Conservation (phyloP, 495 filamentous ascomycete genomes). For the Hapsidospora chrysogenum region DNA sequence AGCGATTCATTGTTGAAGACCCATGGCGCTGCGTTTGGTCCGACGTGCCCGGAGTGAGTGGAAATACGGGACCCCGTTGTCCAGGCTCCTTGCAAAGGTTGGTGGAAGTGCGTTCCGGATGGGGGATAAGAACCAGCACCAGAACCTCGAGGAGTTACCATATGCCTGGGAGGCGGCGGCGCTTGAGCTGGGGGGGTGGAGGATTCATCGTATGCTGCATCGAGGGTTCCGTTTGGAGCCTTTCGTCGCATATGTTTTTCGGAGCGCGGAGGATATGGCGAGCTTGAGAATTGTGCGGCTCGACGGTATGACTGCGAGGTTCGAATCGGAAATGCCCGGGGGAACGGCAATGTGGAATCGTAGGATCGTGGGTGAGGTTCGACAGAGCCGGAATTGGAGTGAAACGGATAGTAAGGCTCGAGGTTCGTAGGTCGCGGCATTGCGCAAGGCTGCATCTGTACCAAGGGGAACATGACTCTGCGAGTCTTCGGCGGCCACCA, state of each 20-base stretch:
- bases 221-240: conserved; percentile 83
- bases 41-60: not conserved
- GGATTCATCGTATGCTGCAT: conserved; percentile 86
- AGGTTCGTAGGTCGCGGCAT: not conserved
- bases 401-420: not conserved
- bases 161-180: conserved; percentile 72
- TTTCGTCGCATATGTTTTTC: conserved; percentile 85
- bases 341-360: conserved; percentile 1
- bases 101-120: not conserved
- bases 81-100: not conserved
- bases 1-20: not conserved
- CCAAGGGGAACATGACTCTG: conserved; percentile 3
- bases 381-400: not conserved
- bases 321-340: not conserved
- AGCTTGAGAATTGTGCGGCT: not conserved
- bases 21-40: not conserved
- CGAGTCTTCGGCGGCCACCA: too few species aligned
- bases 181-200: conserved; percentile 57
- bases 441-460: conserved; percentile 2
- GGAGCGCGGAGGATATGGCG: not conserved
- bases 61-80: not conserved
- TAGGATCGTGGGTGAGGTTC: not conserved
- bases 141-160: conserved; percentile 45
- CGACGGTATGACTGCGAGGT: not conserved
- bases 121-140: not conserved